These are phyloP conservation scores for Daldinia eschscholtzii DNA, from an alignment of 2,329 filamentous ascomycete genomes.

Conservation along the genomic window DNA sequence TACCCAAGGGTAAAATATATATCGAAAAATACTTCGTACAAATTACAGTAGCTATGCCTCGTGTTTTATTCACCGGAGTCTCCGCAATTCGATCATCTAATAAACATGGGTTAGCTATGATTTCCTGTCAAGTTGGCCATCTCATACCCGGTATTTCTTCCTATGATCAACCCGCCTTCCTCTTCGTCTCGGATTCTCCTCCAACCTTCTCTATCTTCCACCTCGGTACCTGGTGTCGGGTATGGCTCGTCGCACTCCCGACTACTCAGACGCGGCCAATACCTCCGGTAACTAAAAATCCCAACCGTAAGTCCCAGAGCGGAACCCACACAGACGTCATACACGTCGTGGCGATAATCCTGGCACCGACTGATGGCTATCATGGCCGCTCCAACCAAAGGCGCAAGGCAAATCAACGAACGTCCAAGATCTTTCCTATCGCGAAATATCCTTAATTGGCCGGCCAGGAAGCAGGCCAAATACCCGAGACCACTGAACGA, in stretches of 20 bases:
- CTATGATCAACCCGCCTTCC: slow-evolving; percentile 56
- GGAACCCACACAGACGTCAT: slow-evolving; percentile 74
- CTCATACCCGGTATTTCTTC: slow-evolving; percentile 52
- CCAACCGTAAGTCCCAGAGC: slow-evolving; percentile 70
- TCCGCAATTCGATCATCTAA: slow-evolving; percentile 45
- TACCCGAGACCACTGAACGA: slow-evolving; percentile 84
- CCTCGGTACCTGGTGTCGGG: slow-evolving; percentile 59
- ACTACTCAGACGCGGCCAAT: slow-evolving; percentile 70
- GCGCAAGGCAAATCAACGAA: slow-evolving; percentile 68
- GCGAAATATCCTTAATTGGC: slow-evolving; percentile 72
- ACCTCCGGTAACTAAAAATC: slow-evolving; percentile 75
- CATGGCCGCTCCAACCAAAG: slow-evolving; percentile 72
- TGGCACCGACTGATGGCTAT: slow-evolving; percentile 77
- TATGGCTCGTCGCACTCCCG: slow-evolving; percentile 69
- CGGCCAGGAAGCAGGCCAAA: slow-evolving; percentile 76
- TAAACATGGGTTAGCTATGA: slow-evolving; percentile 44
- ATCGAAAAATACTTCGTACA: slow-evolving; percentile 2
- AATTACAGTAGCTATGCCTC: slow-evolving; percentile 9
- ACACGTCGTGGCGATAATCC: slow-evolving; percentile 79
- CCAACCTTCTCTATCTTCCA: slow-evolving; percentile 51
- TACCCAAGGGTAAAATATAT: background rate
- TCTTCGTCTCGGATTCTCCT: slow-evolving; percentile 67
- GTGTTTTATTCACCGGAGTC: background rate
- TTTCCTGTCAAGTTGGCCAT: slow-evolving; percentile 41
- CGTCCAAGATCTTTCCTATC: slow-evolving; percentile 65